Base-by-base conservation (phyloP, 441 rosid genomes). In the Populus hybrid region DNA sequence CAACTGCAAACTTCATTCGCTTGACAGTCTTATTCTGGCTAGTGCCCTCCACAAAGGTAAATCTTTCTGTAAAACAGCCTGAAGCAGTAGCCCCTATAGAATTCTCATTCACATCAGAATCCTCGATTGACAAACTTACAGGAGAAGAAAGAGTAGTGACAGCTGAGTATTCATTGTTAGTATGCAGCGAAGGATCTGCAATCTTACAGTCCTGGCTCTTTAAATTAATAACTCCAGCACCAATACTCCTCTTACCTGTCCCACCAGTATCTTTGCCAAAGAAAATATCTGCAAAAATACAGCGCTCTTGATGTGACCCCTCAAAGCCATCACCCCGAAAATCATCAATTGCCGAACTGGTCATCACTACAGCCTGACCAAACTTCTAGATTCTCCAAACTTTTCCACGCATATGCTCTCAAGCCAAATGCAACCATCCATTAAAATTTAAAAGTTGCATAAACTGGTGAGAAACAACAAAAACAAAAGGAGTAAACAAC, bases 111-210 rank as follows among this genome's bases (percentile, higher is more conserved):
- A 77, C 80, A 79, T 78, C 81, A 80, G 83, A 78, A 80, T 81
- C 87, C 66, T 90, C 82, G 32, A 76, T 73, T 67, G 12, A 72
- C 71, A 84, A 76, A 71, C 76, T 81, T 81, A 84, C 86, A 19
- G 90, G 82, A 36, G 84, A 83, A 76, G 85, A 83, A 67, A 72
- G 89, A 79, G 91, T 86, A 32, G 91, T 89, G 53, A 91, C 70
- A 59, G 85, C 90, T 72, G 97, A 94, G 83, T 76, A 87, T 53
- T 86, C 92, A 79, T 90, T 86, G 86, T 89, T 88, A 65, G 92
- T 89, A 78, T 89, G 82, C 26, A 85, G 79, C 12, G 88, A 85
- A 32, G 77, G 23, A 73, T 81, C 83, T 34, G 68, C 77, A 71
- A 80, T 80, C 85, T 87, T 91, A 78, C 76, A 72, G 79, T 84